A percentile compares a stretch with the other conserved stretches of the same genome.
Evolutionary conservation across 352 stramenopile species (phyloP).

Genomic region (Aphanomyces stellatus): DNA sequence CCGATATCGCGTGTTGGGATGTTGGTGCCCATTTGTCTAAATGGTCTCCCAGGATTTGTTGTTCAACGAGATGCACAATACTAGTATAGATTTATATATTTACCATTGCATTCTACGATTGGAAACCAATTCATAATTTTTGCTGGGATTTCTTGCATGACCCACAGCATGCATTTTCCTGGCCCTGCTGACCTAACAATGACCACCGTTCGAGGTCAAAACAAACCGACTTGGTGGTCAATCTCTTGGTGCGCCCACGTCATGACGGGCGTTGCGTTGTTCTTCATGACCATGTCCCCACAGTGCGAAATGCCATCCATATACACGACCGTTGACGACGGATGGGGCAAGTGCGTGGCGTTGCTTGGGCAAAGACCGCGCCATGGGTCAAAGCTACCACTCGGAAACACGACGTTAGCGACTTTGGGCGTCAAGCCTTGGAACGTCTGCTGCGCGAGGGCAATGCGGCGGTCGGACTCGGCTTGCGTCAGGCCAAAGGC

Average conservation of each 20-base stretch:
- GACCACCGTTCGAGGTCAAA: no score
- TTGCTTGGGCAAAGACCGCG: constrained; percentile 16
- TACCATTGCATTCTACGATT: no score
- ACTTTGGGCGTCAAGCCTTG: constrained; percentile 50
- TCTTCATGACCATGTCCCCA: not conserved
- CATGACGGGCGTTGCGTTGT: constrained; percentile 1
- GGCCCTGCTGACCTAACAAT: no score
- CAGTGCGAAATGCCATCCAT: constrained; percentile 13
- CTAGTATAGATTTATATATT: no score
- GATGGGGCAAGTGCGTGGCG: not conserved
- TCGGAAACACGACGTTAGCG: constrained; percentile 78
- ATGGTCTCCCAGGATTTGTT: no score
- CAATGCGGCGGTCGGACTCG: constrained; percentile 38
- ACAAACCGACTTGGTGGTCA: not conserved
- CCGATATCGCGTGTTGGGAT: no score
- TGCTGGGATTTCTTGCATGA: no score
- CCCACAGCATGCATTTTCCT: no score
- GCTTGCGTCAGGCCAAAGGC: constrained; percentile 46
- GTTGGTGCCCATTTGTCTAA: no score
- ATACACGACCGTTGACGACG: not conserved
- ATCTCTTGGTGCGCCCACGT: constrained; percentile 2
- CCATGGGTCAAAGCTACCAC: constrained; percentile 77
- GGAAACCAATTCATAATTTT: no score
- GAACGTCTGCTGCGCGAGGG: constrained; percentile 51
- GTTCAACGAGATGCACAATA: no score